Percentiles rank a stretch among this genome's conserved stretches.
Conservation (phyloP, 2,329 filamentous ascomycete genomes). For the Apiospora saccharicola region DNA sequence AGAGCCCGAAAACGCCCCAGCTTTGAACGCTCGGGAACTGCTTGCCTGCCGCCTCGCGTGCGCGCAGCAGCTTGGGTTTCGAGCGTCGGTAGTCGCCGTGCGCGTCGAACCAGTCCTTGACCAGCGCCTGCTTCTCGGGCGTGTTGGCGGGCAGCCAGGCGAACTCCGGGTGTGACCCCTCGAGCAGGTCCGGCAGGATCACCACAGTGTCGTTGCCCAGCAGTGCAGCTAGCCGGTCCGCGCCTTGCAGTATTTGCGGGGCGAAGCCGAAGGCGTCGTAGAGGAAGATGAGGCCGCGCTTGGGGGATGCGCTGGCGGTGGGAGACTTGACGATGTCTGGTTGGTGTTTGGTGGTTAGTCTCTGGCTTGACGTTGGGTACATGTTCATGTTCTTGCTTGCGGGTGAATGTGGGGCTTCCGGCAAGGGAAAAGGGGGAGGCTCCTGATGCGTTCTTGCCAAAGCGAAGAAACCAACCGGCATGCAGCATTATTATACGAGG, state of each 20-base stretch:
- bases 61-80: conserved; percentile 40
- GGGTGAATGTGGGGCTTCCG: no score
- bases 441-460: no score
- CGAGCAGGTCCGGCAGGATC: conserved; percentile 50
- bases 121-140: conserved; percentile 48
- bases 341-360: not conserved
- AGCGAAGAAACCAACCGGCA: no score
- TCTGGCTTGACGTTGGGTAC: no score
- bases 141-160: conserved; percentile 50
- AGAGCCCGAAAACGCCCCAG: conserved; percentile 54
- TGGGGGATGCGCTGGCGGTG: conserved; percentile 36
- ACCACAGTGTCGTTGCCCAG: conserved; percentile 46
- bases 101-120: conserved; percentile 43
- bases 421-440: no score
- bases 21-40: conserved; percentile 47
- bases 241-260: conserved; percentile 56
- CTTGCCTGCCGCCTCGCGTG: conserved; percentile 42
- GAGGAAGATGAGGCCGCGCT: conserved; percentile 50
- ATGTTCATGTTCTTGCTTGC: not conserved
- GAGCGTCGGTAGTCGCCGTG: conserved; percentile 42
- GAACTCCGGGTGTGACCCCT: conserved; percentile 44
- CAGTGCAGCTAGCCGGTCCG: conserved; percentile 50
- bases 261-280: conserved; percentile 57
- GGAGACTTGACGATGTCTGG: conserved; percentile 47
- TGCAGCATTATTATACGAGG: not conserved